Conservation (phyloP, 2,329 filamentous ascomycete species). For the Trichoderma koningii region DNA sequence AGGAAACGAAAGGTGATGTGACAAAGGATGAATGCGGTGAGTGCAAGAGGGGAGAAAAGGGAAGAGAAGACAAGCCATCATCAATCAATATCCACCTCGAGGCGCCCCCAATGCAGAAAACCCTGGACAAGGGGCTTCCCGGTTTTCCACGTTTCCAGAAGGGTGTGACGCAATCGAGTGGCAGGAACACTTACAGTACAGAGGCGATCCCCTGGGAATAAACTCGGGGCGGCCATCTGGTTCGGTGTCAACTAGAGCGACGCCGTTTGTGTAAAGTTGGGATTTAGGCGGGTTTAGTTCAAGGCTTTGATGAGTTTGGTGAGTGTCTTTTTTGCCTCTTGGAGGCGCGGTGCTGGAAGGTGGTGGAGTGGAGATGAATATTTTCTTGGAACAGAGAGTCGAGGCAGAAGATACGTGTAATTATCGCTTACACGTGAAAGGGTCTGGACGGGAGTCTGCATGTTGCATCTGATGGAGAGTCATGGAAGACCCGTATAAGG, state of each 20-base stretch:
- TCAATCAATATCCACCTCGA: neutral
- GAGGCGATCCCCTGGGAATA: slow-evolving; percentile 3
- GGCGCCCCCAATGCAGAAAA: neutral
- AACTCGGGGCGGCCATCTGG: too few relatives aligned
- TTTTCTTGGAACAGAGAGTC: too few relatives aligned
- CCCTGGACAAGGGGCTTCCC: neutral
- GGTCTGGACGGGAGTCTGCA: neutral
- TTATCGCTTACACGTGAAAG: slow-evolving; percentile 6
- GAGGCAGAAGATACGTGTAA: neutral
- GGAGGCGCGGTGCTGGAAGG: neutral
- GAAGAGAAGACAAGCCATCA: neutral
- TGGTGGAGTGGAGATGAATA: slow-evolving; percentile 5
- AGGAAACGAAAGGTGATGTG: neutral
- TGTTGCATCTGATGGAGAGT: neutral
- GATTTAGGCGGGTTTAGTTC: neutral
- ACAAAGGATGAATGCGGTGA: slow-evolving; percentile 14
- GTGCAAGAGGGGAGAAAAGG: neutral
- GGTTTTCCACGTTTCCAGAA: slow-evolving; percentile 2
- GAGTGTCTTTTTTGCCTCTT: neutral
- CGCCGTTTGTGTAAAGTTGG: too few relatives aligned
- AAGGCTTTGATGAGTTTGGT: neutral
- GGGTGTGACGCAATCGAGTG: slow-evolving; percentile 20
- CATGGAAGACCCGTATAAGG: neutral
- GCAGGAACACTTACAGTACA: neutral
- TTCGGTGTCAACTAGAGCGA: too few relatives aligned